Evolutionary conservation across 78 protist genomes (phyloP).

Genomic region (Chrysochromulina tobinii): DNA sequence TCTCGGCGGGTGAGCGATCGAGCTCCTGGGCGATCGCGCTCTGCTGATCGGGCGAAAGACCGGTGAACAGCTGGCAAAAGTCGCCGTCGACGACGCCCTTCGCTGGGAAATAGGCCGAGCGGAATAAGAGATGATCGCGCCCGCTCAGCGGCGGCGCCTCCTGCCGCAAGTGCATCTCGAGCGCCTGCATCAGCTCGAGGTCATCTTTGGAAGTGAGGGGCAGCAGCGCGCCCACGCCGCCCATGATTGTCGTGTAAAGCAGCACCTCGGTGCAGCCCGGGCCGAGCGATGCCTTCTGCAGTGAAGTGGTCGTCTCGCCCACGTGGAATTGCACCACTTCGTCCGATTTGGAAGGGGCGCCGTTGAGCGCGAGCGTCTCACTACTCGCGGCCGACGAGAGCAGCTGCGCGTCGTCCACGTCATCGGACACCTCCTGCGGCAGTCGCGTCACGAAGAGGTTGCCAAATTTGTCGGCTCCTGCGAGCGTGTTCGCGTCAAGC

Average conservation of each 20-base stretch:
- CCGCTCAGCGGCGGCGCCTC: slow-evolving; percentile 55
- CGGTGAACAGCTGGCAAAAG: slow-evolving; percentile 77
- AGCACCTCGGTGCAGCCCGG: slow-evolving; percentile 13
- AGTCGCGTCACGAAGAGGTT: slow-evolving; percentile 77
- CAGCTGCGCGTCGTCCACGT: not conserved
- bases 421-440: slow-evolving; percentile 42
- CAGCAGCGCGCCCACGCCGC: slow-evolving; percentile 66
- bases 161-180: slow-evolving; percentile 89
- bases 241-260: slow-evolving; percentile 18
- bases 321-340: slow-evolving; percentile 71
- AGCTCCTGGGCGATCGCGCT: slow-evolving; percentile 78
- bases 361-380: not conserved
- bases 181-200: slow-evolving; percentile 77
- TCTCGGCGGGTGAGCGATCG: slow-evolving; percentile 78
- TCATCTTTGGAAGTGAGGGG: slow-evolving; percentile 81
- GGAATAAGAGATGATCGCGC: slow-evolving; percentile 83
- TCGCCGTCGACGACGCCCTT: slow-evolving; percentile 91
- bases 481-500: slow-evolving; percentile 90
- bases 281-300: slow-evolving; percentile 59
- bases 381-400: not conserved
- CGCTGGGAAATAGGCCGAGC: slow-evolving; percentile 88
- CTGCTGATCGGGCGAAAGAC: slow-evolving; percentile 63
- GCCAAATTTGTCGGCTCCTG: slow-evolving; percentile 91
- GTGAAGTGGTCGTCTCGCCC: slow-evolving; percentile 80
- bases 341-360: not conserved